Evolutionary conservation across 495 filamentous ascomycete genomes (phyloP).

Genomic region (Tuber indicum): DNA sequence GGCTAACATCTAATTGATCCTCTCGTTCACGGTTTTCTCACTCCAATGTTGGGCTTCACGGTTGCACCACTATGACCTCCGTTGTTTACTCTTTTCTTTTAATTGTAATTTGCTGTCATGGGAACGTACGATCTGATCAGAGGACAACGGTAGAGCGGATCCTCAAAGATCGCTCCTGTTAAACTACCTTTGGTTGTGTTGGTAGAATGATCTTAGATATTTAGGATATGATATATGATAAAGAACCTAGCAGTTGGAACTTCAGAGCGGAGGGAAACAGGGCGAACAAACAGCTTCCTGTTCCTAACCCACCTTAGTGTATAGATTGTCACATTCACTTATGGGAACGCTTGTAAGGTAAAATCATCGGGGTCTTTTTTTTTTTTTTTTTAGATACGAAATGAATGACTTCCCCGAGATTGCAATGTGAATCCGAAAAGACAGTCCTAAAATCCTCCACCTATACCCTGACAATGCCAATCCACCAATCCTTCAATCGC

Average conservation of each 20-base stretch:
- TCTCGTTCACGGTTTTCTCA: neutral
- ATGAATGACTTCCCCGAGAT: neutral
- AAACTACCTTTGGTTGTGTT: neutral
- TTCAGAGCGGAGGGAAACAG: neutral
- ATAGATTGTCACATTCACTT: neutral
- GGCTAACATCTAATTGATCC: neutral
- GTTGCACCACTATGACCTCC: neutral
- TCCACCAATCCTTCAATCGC: neutral
- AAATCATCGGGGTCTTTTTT: neutral
- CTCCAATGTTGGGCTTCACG: neutral
- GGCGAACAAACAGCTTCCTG: neutral
- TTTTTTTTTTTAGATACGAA: neutral
- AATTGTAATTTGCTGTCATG: neutral
- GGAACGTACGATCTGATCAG: neutral
- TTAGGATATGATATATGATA: neutral
- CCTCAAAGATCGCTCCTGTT: neutral
- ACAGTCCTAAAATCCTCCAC: neutral
- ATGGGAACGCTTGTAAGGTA: neutral
- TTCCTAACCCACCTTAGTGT: neutral
- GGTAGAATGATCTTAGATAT: neutral
- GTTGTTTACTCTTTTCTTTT: neutral
- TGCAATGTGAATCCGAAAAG: neutral
- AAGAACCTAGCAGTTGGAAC: too few species aligned
- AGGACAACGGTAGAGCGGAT: neutral
- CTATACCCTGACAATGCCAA: neutral